phyloP scores from a whole-genome alignment of 768 basidiomycete species.

The Mycena leptocephala region DNA sequence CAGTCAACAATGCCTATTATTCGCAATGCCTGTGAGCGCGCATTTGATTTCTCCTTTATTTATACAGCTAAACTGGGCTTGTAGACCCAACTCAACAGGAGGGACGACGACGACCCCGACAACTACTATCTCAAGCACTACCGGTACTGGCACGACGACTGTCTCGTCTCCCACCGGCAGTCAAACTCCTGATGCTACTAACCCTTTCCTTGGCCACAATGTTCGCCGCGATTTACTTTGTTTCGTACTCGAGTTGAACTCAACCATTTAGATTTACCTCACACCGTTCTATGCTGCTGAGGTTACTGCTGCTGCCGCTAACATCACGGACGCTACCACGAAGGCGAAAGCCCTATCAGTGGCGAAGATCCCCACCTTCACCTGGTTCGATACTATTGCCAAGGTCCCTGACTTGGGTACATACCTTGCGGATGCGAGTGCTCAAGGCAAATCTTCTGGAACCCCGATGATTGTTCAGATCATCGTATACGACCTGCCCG shows the following conservation, averaged over 20 bases:
- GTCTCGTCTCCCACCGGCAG: slow-evolving; percentile 49
- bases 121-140: slow-evolving; percentile 37
- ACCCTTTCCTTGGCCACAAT: slow-evolving; percentile 68
- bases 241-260: background rate
- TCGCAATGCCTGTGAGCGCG: slow-evolving; percentile 60
- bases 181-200: slow-evolving; percentile 60
- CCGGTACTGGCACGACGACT: slow-evolving; percentile 36
- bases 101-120: slow-evolving; percentile 36
- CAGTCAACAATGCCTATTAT: slow-evolving; percentile 52
- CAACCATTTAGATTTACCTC: slow-evolving; percentile 59
- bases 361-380: slow-evolving; percentile 75
- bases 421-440: slow-evolving; percentile 69
- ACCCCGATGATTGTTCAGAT: slow-evolving; percentile 67
- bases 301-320: slow-evolving; percentile 64
- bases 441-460: slow-evolving; percentile 62
- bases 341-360: slow-evolving; percentile 68
- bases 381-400: slow-evolving; percentile 72
- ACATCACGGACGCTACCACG: slow-evolving; percentile 65
- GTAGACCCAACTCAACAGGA: background rate
- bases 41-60: background rate
- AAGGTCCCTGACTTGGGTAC: slow-evolving; percentile 71
- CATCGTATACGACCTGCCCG: slow-evolving; percentile 74
- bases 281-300: slow-evolving; percentile 73
- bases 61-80: background rate
- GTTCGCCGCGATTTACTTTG: slow-evolving; percentile 42